These are phyloP conservation scores for Aegilops sharonensis DNA, from an alignment of 176 grass and related monocot species.

Conservation along the genomic window DNA sequence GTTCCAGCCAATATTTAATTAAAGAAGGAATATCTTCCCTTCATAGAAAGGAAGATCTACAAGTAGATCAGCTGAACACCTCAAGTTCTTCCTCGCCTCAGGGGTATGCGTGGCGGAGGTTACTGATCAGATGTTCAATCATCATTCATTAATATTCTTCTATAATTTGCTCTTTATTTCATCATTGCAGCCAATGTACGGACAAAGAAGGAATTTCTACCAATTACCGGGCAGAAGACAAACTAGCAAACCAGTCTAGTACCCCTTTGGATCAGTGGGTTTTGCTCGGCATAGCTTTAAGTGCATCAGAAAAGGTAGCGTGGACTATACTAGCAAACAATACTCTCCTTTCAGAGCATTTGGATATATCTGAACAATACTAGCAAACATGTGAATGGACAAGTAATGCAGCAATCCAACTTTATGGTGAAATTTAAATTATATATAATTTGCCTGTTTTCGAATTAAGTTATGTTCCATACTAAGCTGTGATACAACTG, in stretches of 20 bases:
- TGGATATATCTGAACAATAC: background rate
- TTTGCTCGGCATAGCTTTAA: slow-evolving; percentile 34
- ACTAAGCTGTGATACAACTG: background rate
- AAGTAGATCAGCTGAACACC: background rate
- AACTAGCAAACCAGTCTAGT: background rate
- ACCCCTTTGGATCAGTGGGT: slow-evolving; percentile 13
- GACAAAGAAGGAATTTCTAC: slow-evolving; percentile 3
- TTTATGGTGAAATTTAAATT: background rate
- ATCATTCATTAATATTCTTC: slow-evolving; percentile 13
- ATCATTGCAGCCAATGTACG: slow-evolving; percentile 20
- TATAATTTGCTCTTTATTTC: background rate
- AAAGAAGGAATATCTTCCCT: background rate
- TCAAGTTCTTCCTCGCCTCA: background rate
- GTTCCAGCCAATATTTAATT: slow-evolving; percentile 3
- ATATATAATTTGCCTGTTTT: slow-evolving; percentile 12
- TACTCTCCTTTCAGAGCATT: no score
- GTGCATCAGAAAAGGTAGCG: slow-evolving; percentile 43
- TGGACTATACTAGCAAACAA: background rate
- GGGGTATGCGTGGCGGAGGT: background rate
- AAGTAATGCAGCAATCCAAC: slow-evolving; percentile 2
- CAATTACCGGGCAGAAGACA: background rate
- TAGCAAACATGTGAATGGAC: background rate
- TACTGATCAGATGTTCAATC: background rate
- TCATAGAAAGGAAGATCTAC: background rate
- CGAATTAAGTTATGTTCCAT: background rate